phyloP scores from a whole-genome alignment of 768 basidiomycete genomes.

The Russula vinacea region DNA sequence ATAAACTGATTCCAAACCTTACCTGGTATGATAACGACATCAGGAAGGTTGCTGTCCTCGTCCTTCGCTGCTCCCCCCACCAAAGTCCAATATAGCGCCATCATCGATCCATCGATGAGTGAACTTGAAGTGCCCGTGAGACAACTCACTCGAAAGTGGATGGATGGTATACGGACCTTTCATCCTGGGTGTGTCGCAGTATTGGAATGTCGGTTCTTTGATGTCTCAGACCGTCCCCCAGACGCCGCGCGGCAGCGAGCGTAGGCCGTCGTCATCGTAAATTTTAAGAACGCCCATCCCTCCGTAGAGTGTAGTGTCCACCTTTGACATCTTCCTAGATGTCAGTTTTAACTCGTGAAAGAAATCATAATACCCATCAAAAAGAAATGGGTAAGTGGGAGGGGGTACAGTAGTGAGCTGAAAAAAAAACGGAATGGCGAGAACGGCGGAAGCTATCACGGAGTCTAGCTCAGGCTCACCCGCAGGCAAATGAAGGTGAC shows the following conservation, averaged over 20 bases:
- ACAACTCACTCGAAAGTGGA: not conserved
- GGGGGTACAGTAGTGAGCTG: not conserved
- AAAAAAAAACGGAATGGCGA: constrained; percentile 34
- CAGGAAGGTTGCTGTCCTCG: not conserved
- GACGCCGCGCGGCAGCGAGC: constrained; percentile 52
- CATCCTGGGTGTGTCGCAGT: constrained; percentile 45
- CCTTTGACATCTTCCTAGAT: constrained; percentile 66
- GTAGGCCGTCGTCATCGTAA: constrained; percentile 56
- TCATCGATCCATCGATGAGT: not conserved
- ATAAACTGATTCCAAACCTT: constrained; percentile 19
- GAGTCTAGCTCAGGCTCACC: constrained; percentile 63
- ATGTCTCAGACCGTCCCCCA: too few species aligned
- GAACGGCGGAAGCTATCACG: constrained; percentile 47
- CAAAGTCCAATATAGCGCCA: not conserved
- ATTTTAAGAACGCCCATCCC: constrained; percentile 67
- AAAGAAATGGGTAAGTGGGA: too few species aligned
- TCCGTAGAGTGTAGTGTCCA: constrained; percentile 43
- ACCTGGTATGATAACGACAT: constrained; percentile 21
- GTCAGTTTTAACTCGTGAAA: not conserved
- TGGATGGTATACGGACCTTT: constrained; percentile 45
- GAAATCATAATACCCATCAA: too few species aligned
- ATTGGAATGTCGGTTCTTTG: constrained; percentile 54
- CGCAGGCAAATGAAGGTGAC: constrained; percentile 77
- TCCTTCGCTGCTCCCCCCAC: constrained; percentile 10
- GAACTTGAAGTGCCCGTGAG: not conserved